These are phyloP conservation scores for Amaranthus palmeri DNA, from an alignment of 148 eudicot genomes.

Conservation along the genomic window DNA sequence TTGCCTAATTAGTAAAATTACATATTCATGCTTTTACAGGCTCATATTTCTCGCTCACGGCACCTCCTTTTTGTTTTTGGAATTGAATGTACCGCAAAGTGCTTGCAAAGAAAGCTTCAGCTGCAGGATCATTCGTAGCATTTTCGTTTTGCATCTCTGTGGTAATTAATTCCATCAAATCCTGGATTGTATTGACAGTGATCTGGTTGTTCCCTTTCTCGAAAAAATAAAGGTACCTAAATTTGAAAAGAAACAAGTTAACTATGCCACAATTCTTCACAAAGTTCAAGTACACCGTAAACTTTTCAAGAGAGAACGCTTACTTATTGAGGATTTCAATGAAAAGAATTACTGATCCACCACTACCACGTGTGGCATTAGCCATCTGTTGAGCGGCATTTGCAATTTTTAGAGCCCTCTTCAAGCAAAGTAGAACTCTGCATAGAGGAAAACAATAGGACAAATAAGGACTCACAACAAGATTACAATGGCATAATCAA, in stretches of 20 bases:
- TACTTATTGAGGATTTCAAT: slow-evolving; percentile 97
- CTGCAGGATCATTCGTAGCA: slow-evolving; percentile 64
- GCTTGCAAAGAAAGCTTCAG: slow-evolving; percentile 90
- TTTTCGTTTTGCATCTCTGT: slow-evolving; percentile 72
- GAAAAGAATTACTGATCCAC: slow-evolving; percentile 77
- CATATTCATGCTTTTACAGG: slow-evolving; percentile 45
- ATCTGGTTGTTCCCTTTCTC: slow-evolving; percentile 93
- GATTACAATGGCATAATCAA: not conserved
- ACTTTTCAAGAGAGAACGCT: slow-evolving; percentile 13
- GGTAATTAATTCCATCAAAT: slow-evolving; percentile 75
- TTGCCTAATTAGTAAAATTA: slow-evolving; percentile 11
- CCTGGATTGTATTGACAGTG: slow-evolving; percentile 71
- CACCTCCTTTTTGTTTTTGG: slow-evolving; percentile 97
- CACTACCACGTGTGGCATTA: slow-evolving; percentile 83
- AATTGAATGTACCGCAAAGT: slow-evolving; percentile 86
- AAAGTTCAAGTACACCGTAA: not conserved
- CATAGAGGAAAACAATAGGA: not conserved
- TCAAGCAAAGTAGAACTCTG: slow-evolving; percentile 96
- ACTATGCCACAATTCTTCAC: not conserved
- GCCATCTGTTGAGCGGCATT: slow-evolving; percentile 97
- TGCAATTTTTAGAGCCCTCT: slow-evolving; percentile 91
- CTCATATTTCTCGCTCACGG: slow-evolving; percentile 75
- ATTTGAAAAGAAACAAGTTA: slow-evolving; percentile 7
- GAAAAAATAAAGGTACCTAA: slow-evolving; percentile 89
- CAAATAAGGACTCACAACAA: not conserved